Base-by-base conservation (phyloP, 352 stramenopile genomes). In the Phytophthora chlamydospora region DNA sequence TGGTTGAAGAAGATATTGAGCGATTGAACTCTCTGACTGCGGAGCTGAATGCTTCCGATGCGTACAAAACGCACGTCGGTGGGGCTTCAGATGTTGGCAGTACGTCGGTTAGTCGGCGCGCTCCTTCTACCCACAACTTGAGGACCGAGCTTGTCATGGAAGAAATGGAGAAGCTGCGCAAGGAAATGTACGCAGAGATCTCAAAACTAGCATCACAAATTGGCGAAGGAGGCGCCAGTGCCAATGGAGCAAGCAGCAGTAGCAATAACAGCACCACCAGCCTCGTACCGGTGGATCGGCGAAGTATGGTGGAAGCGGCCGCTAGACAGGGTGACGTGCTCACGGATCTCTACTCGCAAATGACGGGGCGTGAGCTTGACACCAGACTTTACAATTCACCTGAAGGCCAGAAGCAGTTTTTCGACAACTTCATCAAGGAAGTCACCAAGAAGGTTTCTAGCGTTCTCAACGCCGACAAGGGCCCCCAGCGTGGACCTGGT, bases 401-500 rank as follows among this genome's bases (percentile, higher is more conserved):
- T 2, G 78, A 78, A 54, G 68, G 55, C 5, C 78, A 86, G 48
- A 78, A 75, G 34, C 78, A 89, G 42, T 75, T 87, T 31, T 90
- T 91, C 67, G 84, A 94, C 48, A 71, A 70, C 7, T 79, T 90
- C 33, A 72, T 92, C 45, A 83, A 86, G 41, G 84, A 91, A 61
- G 66, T 94, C 27, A 90, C 78, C 9, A 91, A 93, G 53, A 95
- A 91, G 55, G 85, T 95, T 32, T 81, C 78, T 41, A 58, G 70
- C 4, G 58, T 88, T 31, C 46, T 90, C 16, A 80, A 81, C 32
- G 50, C 52, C 33, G 80, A 89, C 10, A 89, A 88, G 48, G 35
- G 43, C 12, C 32, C 39, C 3, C 55, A 29, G 16, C 60, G 51
- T 17, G 68, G 61, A 2, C 50, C 71, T n/a, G 61, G 64, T n/a